phyloP scores from a whole-genome alignment of 768 basidiomycete genomes.

The Tubosaeta sp. region DNA sequence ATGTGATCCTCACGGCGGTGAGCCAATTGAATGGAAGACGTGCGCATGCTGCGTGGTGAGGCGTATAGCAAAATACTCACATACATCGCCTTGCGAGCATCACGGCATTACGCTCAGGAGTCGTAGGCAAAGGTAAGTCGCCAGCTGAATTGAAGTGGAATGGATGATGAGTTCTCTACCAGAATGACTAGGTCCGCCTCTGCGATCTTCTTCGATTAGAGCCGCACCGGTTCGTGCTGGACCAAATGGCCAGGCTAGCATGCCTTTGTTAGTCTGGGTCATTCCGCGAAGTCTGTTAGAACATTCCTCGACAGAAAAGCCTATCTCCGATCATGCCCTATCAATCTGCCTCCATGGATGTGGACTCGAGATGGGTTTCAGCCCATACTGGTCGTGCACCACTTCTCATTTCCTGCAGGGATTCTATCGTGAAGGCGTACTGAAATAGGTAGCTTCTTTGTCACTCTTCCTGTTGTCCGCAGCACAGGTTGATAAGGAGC shows the following conservation, averaged over 20 bases:
- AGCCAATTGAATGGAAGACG: slow-evolving; percentile 20
- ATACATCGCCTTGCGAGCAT: slow-evolving; percentile 12
- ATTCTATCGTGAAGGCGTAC: slow-evolving; percentile 10
- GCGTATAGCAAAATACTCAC: neutral
- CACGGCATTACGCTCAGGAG: neutral
- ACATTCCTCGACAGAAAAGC: slow-evolving; percentile 19
- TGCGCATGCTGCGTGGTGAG: slow-evolving; percentile 7
- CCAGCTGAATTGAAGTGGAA: no score
- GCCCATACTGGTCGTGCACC: slow-evolving; percentile 3
- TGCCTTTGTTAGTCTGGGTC: no score
- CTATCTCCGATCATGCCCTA: slow-evolving; percentile 28
- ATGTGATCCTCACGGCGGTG: slow-evolving; percentile 19
- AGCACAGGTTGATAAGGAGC: slow-evolving; percentile 13
- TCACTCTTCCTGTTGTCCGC: slow-evolving; percentile 1
- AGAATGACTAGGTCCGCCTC: neutral
- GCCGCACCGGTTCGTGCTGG: slow-evolving; percentile 9
- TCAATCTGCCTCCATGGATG: slow-evolving; percentile 46
- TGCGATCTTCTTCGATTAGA: neutral
- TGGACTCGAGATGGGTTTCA: slow-evolving; percentile 21
- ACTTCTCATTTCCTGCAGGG: slow-evolving; percentile 8
- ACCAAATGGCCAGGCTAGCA: neutral
- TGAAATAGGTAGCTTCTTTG: slow-evolving; percentile 17
- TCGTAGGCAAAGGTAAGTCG: neutral
- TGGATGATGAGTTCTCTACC: no score
- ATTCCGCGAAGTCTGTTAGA: no score